Conservation (phyloP, 2,329 filamentous ascomycete species). For the Stagonosporopsis rhizophila region DNA sequence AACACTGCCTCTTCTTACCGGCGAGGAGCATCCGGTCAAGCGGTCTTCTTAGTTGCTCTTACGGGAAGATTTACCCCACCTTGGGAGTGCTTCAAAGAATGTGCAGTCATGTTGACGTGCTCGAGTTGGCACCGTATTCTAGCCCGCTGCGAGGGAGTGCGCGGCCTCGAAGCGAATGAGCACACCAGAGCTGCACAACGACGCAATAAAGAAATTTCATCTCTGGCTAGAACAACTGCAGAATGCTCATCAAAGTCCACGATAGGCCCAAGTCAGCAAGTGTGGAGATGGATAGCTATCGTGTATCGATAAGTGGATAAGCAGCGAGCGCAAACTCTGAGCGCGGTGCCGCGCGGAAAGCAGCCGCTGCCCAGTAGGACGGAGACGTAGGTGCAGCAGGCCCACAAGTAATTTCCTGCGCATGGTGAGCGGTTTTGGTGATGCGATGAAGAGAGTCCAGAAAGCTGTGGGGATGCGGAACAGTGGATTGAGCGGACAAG, state of each 20-base stretch:
- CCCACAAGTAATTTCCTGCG: conserved; percentile 45
- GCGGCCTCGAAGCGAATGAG: conserved; percentile 17
- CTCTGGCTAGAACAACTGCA: conserved; percentile 16
- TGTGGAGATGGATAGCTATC: conserved; percentile 41
- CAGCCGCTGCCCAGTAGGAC: conserved; percentile 28
- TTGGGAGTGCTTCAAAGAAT: not conserved
- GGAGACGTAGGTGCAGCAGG: conserved; percentile 23
- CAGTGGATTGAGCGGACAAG: conserved; percentile 18
- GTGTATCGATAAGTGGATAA: conserved; percentile 48
- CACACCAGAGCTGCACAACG: conserved; percentile 19
- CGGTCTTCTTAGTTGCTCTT: conserved; percentile 4
- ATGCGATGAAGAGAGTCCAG: conserved; percentile 33
- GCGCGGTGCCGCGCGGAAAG: conserved; percentile 34
- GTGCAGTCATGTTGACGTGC: conserved; percentile 18
- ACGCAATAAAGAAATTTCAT: conserved; percentile 32
- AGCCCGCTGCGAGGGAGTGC: conserved; percentile 23
- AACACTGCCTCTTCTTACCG: conserved; percentile 16
- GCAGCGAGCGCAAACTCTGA: conserved; percentile 35
- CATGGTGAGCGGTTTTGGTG: conserved; percentile 31
- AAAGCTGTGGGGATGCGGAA: conserved; percentile 30
- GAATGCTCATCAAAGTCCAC: conserved; percentile 13
- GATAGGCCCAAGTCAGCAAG: conserved; percentile 26
- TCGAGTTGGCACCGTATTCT: conserved; percentile 7
- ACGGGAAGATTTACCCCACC: conserved; percentile 17
- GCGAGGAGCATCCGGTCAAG: conserved; percentile 6